A percentile compares a stretch with the other conserved stretches of the same genome.
These are phyloP conservation scores for Pleurotus tuber-regium DNA, from an alignment of 768 basidiomycete species.

Conservation along the genomic window DNA sequence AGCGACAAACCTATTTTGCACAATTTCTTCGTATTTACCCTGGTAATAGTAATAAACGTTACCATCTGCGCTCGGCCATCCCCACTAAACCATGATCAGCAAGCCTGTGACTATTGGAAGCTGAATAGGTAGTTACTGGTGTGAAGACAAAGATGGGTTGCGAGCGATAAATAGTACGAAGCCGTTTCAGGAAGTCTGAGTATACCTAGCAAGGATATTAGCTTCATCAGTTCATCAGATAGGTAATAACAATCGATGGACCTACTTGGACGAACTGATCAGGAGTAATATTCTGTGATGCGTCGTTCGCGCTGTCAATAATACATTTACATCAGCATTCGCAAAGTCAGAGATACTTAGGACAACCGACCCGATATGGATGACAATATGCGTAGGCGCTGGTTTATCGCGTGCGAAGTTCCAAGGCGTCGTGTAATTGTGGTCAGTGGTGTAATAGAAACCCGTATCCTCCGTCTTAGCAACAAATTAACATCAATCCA, in stretches of 20 bases:
- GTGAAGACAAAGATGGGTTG: conserved; percentile 56
- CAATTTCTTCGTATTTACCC: conserved; percentile 45
- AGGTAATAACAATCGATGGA: background rate
- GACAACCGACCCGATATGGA: conserved; percentile 55
- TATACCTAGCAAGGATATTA: conserved; percentile 49
- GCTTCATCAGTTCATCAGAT: no score
- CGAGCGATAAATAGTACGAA: conserved; percentile 39
- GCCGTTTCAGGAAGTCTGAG: conserved; percentile 39
- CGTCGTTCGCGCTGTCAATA: conserved; percentile 48
- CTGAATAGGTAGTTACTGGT: conserved; percentile 33
- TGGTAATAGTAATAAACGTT: conserved; percentile 42
- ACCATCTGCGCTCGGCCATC: conserved; percentile 53
- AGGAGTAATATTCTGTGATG: conserved; percentile 47
- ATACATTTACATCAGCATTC: no score
- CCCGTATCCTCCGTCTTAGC: conserved; percentile 55
- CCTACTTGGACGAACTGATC: conserved; percentile 40
- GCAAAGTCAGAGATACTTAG: no score
- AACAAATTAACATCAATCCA: background rate
- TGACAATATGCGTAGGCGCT: conserved; percentile 47
- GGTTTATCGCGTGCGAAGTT: conserved; percentile 48
- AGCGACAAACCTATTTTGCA: conserved; percentile 31
- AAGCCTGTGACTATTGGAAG: background rate
- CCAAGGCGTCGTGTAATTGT: conserved; percentile 63
- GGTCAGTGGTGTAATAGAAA: conserved; percentile 49
- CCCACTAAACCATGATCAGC: conserved; percentile 38